Evolutionary conservation across 805 yeast genomes (phyloP).

Genomic region (Wickerhamiella shivajii): DNA sequence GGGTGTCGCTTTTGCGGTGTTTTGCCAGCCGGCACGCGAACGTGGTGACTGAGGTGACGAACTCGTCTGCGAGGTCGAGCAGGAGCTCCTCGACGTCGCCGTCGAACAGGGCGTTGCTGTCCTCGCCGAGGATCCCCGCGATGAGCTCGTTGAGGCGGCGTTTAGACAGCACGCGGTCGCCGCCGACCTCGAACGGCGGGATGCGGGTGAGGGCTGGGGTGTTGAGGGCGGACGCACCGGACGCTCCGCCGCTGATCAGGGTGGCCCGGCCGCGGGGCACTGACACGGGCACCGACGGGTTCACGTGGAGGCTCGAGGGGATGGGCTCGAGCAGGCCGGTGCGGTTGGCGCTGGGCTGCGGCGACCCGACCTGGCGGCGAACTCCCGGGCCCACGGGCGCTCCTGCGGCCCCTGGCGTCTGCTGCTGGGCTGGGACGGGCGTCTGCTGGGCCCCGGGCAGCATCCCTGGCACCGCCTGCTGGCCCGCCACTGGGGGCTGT

Average conservation of each 20-base stretch:
- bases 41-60: slow-evolving; percentile 75
- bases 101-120: slow-evolving; percentile 77
- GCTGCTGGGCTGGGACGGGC: not conserved
- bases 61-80: slow-evolving; percentile 89
- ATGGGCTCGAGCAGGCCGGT: slow-evolving; percentile 28
- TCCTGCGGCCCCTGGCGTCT: not conserved
- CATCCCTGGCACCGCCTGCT: not conserved
- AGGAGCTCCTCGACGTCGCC: slow-evolving; percentile 88
- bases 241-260: slow-evolving; percentile 26
- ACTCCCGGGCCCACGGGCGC: not conserved
- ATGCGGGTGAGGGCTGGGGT: slow-evolving; percentile 57
- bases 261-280: slow-evolving; percentile 67
- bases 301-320: slow-evolving; percentile 51
- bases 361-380: not conserved
- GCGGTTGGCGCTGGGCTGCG: slow-evolving; percentile 4
- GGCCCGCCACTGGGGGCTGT: not conserved
- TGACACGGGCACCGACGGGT: slow-evolving; percentile 49
- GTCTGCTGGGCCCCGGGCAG: not conserved
- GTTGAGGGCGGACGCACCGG: slow-evolving; percentile 44
- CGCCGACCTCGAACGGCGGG: slow-evolving; percentile 68
- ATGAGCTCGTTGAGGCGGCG: slow-evolving; percentile 82
- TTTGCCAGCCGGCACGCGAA: slow-evolving; percentile 93
- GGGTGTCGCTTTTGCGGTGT: slow-evolving; percentile 74
- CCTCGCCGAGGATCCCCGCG: slow-evolving; percentile 54
- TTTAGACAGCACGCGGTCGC: slow-evolving; percentile 62